Evolutionary conservation across 2,329 filamentous ascomycete genomes (phyloP).

Genomic region (Fusarium fujikuroi): DNA sequence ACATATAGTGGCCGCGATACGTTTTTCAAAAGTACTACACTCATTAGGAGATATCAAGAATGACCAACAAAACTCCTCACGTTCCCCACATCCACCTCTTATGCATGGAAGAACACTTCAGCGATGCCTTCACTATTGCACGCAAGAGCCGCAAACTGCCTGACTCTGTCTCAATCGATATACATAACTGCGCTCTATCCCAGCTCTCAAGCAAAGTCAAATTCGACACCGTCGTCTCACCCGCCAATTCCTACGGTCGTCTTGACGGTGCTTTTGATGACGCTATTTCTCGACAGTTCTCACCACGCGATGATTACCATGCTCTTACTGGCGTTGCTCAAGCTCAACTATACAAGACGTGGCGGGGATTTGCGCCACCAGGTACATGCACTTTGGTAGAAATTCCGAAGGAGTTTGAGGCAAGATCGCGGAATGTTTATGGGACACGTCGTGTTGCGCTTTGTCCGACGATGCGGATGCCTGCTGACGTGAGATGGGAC

Average conservation of each 20-base stretch:
- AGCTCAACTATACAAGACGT: constrained; percentile 56
- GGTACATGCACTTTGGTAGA: constrained; percentile 61
- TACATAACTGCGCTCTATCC: constrained; percentile 54
- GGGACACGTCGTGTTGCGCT: constrained; percentile 58
- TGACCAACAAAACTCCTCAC: not conserved
- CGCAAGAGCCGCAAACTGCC: constrained; percentile 42
- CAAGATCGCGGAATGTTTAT: constrained; percentile 51
- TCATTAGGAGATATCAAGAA: too few species aligned
- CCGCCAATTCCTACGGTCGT: constrained; percentile 64
- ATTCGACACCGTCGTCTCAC: constrained; percentile 63
- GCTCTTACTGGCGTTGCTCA: constrained; percentile 60
- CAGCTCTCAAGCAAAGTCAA: constrained; percentile 48
- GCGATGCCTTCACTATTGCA: constrained; percentile 15
- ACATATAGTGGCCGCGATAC: too few species aligned
- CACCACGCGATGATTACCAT: constrained; percentile 56
- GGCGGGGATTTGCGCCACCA: constrained; percentile 61
- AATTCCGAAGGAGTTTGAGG: constrained; percentile 53
- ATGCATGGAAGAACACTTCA: constrained; percentile 29
- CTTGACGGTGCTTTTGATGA: constrained; percentile 67
- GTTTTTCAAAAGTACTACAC: too few species aligned
- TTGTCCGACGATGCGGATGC: constrained; percentile 65
- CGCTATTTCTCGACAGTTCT: constrained; percentile 61
- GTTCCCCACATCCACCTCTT: constrained; percentile 31
- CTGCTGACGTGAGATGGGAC: constrained; percentile 58
- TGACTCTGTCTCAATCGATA: constrained; percentile 44